Evolutionary conservation across 2,329 filamentous ascomycete species (phyloP).

Genomic region (Coniella lustricola): DNA sequence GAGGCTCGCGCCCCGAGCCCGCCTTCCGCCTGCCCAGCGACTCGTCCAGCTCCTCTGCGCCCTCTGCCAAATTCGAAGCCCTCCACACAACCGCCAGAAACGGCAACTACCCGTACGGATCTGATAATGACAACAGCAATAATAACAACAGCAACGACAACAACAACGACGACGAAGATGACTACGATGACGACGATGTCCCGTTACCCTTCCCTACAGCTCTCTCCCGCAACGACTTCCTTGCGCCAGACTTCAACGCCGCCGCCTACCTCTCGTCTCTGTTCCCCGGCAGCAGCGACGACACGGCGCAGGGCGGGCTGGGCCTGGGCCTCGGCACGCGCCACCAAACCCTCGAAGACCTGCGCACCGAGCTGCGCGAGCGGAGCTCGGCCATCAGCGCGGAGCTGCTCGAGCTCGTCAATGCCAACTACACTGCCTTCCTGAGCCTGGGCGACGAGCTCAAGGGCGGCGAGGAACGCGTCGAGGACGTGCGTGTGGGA

Average conservation of each 20-base stretch:
- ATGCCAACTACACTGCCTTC: slow-evolving; percentile 90
- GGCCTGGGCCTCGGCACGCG: slow-evolving; percentile 32
- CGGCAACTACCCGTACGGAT: slow-evolving; percentile 25
- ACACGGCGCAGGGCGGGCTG: slow-evolving; percentile 3
- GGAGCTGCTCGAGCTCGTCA: slow-evolving; percentile 90
- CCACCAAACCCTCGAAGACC: slow-evolving; percentile 92
- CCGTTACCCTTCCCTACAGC: slow-evolving; percentile 83
- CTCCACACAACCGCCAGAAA: background rate
- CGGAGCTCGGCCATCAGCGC: slow-evolving; percentile 72
- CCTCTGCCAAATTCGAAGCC: slow-evolving; percentile 18
- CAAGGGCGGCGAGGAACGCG: slow-evolving; percentile 80
- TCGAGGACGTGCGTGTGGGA: slow-evolving; percentile 83
- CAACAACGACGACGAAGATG: slow-evolving; percentile 34
- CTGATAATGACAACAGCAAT: no score
- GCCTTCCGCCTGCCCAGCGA: slow-evolving; percentile 19
- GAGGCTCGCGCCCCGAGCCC: slow-evolving; percentile 3
- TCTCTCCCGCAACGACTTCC: slow-evolving; percentile 76
- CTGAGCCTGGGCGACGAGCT: slow-evolving; percentile 74
- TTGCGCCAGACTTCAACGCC: slow-evolving; percentile 69
- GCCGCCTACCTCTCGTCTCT: slow-evolving; percentile 63
- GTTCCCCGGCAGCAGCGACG: slow-evolving; percentile 25
- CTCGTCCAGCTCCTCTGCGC: slow-evolving; percentile 25
- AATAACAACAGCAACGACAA: no score
- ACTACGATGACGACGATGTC: slow-evolving; percentile 40
- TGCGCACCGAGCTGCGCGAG: slow-evolving; percentile 77